Evolutionary conservation across 2,329 filamentous ascomycete genomes (phyloP).

Genomic region (Colletotrichum sp.): DNA sequence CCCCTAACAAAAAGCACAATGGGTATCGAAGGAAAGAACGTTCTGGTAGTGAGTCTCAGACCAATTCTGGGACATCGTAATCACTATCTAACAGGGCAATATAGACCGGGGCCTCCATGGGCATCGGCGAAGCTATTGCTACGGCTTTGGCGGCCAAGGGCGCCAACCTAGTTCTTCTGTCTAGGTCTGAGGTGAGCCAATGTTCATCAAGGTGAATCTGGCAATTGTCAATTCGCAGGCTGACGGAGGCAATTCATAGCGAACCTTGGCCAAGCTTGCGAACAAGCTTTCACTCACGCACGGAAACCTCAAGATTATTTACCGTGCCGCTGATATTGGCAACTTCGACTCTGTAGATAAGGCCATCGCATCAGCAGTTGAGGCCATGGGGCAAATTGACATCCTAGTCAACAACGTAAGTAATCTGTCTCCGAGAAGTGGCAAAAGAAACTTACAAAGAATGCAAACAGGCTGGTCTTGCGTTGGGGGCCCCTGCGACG

Average conservation of each 20-base stretch:
- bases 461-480: conserved; percentile 42
- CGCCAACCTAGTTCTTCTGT: conserved; percentile 46
- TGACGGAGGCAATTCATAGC: background rate
- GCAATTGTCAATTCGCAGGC: background rate
- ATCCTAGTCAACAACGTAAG: conserved; percentile 49
- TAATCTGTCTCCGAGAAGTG: background rate
- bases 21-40: background rate
- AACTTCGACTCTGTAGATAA: conserved; percentile 33
- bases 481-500: conserved; percentile 45
- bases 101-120: conserved; percentile 47
- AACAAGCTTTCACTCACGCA: conserved; percentile 22
- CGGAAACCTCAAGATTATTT: conserved; percentile 1
- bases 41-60: background rate
- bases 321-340: conserved; percentile 31
- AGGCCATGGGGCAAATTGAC: conserved; percentile 41
- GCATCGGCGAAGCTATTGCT: conserved; percentile 50
- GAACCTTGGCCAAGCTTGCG: conserved; percentile 25
- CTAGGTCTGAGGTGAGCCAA: conserved; percentile 34
- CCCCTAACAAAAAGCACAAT: background rate
- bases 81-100: too few species aligned
- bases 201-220: background rate
- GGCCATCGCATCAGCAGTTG: conserved; percentile 32
- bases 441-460: background rate
- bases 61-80: background rate
- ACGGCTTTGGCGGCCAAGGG: conserved; percentile 38